These are phyloP conservation scores for Cercospora zeae-maydis DNA, from an alignment of 2,329 filamentous ascomycete species.

Conservation along the genomic window DNA sequence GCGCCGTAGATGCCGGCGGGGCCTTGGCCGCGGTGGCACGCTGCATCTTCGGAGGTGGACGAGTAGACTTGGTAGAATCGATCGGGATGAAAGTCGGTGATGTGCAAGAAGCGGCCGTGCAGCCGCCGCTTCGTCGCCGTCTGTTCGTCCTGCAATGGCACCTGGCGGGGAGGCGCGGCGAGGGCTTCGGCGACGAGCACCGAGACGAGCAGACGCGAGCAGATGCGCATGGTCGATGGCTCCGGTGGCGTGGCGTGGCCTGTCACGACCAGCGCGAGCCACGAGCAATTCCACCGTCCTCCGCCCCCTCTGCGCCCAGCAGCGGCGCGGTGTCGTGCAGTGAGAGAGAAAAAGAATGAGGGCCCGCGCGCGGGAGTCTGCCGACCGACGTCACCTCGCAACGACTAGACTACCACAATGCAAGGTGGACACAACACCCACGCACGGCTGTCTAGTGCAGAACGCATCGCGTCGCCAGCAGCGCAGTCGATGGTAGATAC, in stretches of 20 bases:
- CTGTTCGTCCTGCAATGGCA: slow-evolving; percentile 14
- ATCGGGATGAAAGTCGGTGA: slow-evolving; percentile 96
- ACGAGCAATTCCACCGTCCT: background rate
- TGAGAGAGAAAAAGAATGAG: background rate
- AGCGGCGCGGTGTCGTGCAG: background rate
- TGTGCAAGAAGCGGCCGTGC: slow-evolving; percentile 75
- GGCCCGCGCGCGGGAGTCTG: background rate
- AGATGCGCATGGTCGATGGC: slow-evolving; percentile 1
- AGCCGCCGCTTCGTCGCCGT: slow-evolving; percentile 29
- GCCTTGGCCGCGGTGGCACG: slow-evolving; percentile 77
- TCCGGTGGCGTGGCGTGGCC: background rate
- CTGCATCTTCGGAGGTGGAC: slow-evolving; percentile 62
- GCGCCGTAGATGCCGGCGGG: slow-evolving; percentile 77
- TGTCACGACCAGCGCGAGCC: background rate
- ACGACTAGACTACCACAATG: background rate
- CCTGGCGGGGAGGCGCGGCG: slow-evolving; percentile 22
- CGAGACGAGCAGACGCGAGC: slow-evolving; percentile 4
- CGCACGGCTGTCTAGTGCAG: background rate
- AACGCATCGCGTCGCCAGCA: background rate
- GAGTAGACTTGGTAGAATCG: slow-evolving; percentile 77
- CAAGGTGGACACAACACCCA: background rate
- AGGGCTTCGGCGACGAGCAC: slow-evolving; percentile 16
- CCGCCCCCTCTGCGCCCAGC: background rate
- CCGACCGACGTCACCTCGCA: slow-evolving; percentile 1
- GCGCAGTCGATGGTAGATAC: background rate